These are phyloP conservation scores for Epichloe sp. DNA, from an alignment of 2,329 filamentous ascomycete species.

Conservation along the genomic window DNA sequence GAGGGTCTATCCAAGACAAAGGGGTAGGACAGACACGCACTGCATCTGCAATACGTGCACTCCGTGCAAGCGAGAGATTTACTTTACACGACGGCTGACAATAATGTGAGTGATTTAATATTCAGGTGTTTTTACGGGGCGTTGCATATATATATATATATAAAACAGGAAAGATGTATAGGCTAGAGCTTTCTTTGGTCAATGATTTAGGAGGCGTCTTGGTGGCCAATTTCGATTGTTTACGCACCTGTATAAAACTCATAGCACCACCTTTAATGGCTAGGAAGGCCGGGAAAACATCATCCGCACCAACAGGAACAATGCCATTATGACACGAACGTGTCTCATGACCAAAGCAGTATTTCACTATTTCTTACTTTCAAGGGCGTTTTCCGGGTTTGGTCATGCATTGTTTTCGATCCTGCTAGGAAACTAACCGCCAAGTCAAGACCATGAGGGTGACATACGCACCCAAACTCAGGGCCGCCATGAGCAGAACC, in stretches of 20 bases:
- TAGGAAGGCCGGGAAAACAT: too few relatives aligned
- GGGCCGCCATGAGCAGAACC: conserved; percentile 40
- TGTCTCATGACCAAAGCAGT: background rate
- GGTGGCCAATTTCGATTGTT: background rate
- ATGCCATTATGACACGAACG: background rate
- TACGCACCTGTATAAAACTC: too few relatives aligned
- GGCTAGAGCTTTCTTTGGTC: background rate
- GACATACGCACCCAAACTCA: conserved; percentile 46
- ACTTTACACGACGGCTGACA: background rate
- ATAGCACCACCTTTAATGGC: too few relatives aligned
- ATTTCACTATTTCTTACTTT: too few relatives aligned
- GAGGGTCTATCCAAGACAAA: background rate
- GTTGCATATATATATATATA: background rate
- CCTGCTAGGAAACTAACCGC: conserved; percentile 21
- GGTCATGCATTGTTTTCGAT: background rate
- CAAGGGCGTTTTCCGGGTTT: too few relatives aligned
- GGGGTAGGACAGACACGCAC: background rate
- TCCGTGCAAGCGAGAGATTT: background rate
- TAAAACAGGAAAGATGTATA: too few relatives aligned
- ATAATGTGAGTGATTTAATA: background rate
- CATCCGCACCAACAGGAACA: background rate
- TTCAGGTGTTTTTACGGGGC: background rate
- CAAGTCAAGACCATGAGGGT: conserved; percentile 43
- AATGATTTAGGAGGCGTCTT: background rate
- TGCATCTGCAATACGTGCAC: background rate